These are phyloP conservation scores for Kwoniella bestiolae DNA, from an alignment of 768 basidiomycete species.

Conservation along the genomic window DNA sequence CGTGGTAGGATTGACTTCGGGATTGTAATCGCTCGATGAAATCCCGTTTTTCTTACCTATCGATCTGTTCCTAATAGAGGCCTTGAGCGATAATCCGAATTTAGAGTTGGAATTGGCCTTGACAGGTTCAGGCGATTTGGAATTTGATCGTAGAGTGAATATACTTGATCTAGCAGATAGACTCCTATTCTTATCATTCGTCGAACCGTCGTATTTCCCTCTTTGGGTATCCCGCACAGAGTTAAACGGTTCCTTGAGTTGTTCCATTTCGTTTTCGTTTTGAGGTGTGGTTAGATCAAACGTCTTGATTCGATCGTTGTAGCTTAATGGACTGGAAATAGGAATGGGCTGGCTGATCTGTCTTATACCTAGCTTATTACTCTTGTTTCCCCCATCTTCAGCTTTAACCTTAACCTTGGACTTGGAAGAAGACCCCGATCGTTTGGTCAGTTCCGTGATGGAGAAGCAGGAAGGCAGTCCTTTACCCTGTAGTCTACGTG, in stretches of 20 bases:
- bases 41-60: background rate
- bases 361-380: background rate
- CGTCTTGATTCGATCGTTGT: background rate
- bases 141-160: background rate
- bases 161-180: background rate
- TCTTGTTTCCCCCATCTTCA: background rate
- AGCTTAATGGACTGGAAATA: background rate
- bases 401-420: background rate
- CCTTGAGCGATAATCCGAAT: background rate
- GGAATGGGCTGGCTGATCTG: slow-evolving; percentile 24
- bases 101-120: background rate
- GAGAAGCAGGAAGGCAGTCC: slow-evolving; percentile 15
- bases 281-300: background rate
- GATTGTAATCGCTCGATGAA: slow-evolving; percentile 6
- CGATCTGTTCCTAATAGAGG: background rate
- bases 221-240: background rate
- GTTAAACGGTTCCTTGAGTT: background rate
- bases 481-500: slow-evolving; percentile 13
- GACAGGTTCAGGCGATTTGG: background rate
- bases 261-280: background rate
- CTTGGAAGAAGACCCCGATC: background rate
- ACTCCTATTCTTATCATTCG: background rate
- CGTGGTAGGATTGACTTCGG: too few species aligned
- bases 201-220: background rate
- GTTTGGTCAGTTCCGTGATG: slow-evolving; percentile 14